phyloP scores from a whole-genome alignment of 495 filamentous ascomycete species.

The Penicillium verhagenii region DNA sequence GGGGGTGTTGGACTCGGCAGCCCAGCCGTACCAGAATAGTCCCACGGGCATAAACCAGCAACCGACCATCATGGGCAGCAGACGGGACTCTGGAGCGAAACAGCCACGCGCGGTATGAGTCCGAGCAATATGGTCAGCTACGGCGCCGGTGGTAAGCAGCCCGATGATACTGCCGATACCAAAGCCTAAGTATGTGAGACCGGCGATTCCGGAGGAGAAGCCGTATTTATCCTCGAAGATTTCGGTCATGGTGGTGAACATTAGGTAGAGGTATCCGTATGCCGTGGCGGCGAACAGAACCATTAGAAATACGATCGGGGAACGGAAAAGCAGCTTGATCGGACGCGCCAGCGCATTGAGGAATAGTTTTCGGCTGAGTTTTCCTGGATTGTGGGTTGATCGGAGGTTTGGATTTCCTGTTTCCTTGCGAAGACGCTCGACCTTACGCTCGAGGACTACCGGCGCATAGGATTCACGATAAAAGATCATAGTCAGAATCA shows the following conservation, averaged over 20 bases:
- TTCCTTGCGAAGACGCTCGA: constrained; percentile 59
- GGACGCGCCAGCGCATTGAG: constrained; percentile 44
- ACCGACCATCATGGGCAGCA: constrained; percentile 57
- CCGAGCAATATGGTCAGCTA: constrained; percentile 33
- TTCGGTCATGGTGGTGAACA: constrained; percentile 60
- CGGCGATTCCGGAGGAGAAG: constrained; percentile 57
- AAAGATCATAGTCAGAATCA: constrained; percentile 47
- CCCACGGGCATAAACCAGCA: constrained; percentile 56
- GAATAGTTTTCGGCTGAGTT: constrained; percentile 31
- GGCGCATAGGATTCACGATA: constrained; percentile 66
- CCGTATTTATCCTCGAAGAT: constrained; percentile 55
- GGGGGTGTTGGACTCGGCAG: constrained; percentile 49
- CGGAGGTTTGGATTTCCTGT: constrained; percentile 45
- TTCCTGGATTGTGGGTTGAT: constrained; percentile 29
- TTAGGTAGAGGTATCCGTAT: constrained; percentile 61
- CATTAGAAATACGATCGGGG: constrained; percentile 59
- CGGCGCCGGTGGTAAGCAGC: constrained; percentile 31
- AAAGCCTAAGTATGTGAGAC: constrained; percentile 54
- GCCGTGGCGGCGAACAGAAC: constrained; percentile 51
- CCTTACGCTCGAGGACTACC: constrained; percentile 60
- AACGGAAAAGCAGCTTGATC: constrained; percentile 48
- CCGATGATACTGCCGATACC: constrained; percentile 51
- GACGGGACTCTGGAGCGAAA: constrained; percentile 30
- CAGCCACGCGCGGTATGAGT: constrained; percentile 13
- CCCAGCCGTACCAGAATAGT: constrained; percentile 75